Evolutionary conservation across 192 early-diverging fungal species (phyloP).

Genomic region (Linnemannia zychae): DNA sequence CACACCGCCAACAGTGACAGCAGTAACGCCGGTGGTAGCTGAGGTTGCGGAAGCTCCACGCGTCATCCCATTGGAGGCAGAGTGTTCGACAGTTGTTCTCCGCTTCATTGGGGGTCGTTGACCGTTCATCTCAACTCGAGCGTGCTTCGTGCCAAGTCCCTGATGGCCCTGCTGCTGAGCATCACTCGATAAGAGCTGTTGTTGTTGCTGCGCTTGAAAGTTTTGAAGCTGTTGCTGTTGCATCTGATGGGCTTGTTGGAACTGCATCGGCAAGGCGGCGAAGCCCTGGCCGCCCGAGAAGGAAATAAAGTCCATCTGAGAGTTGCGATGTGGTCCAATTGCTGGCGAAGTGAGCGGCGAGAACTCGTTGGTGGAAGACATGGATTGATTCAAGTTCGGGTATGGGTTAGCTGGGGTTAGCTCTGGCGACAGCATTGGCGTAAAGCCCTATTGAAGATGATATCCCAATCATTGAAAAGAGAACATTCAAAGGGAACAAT

Average conservation of each 20-base stretch:
- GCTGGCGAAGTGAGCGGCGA: constrained; percentile 77
- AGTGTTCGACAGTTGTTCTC: constrained; percentile 32
- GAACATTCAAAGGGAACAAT: not conserved
- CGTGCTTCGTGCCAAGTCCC: constrained; percentile 31
- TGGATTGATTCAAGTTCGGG: constrained; percentile 43
- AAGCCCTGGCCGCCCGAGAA: constrained; percentile 24
- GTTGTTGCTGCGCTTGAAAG: constrained; percentile 14
- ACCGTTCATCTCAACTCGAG: constrained; percentile 12
- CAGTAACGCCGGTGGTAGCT: not conserved
- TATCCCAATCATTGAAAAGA: too few species aligned
- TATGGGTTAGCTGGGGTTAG: constrained; percentile 75
- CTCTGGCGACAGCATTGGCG: constrained; percentile 78
- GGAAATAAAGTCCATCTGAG: constrained; percentile 30
- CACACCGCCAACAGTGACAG: not conserved
- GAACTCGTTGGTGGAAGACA: constrained; percentile 60
- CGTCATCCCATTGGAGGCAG: not conserved
- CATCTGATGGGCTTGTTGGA: constrained; percentile 38
- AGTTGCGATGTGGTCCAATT: constrained; percentile 59
- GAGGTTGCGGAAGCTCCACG: not conserved
- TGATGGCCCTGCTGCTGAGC: constrained; percentile 10
- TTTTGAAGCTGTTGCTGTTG: constrained; percentile 40
- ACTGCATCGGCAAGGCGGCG: constrained; percentile 30
- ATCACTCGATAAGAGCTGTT: constrained; percentile 6
- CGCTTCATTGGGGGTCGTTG: constrained; percentile 44
- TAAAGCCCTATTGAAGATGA: constrained; percentile 43